Evolutionary conservation across 495 filamentous ascomycete genomes (phyloP).

Genomic region (Annulohypoxylon maeteangense): DNA sequence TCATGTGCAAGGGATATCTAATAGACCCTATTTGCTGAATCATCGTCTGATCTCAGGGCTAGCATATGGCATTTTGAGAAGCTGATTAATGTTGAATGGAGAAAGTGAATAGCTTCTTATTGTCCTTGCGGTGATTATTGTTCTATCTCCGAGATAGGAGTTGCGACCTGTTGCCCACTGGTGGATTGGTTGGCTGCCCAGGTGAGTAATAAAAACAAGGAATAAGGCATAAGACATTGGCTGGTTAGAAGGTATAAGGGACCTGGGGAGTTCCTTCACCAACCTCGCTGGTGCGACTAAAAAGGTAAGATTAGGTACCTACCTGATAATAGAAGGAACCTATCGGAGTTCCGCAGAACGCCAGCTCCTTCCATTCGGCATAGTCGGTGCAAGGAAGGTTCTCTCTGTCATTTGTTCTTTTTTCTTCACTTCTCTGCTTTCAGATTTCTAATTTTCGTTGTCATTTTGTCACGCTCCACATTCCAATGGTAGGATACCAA

Average conservation of each 20-base stretch:
- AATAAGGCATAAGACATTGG: slow-evolving; percentile 22
- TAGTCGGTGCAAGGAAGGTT: not conserved
- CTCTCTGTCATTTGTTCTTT: not conserved
- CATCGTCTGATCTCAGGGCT: not conserved
- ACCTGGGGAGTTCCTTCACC: slow-evolving; percentile 2
- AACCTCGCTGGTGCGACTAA: slow-evolving; percentile 2
- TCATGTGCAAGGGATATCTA: not conserved
- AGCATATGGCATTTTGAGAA: not conserved
- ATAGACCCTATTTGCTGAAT: not conserved
- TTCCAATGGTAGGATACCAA: not conserved
- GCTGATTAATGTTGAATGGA: not conserved
- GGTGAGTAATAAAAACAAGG: slow-evolving; percentile 9
- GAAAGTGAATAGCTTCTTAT: not conserved
- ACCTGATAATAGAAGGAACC: slow-evolving; percentile 9
- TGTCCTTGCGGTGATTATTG: not conserved
- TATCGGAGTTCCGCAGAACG: slow-evolving; percentile 6
- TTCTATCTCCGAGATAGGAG: slow-evolving; percentile 4
- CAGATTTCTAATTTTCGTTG: not conserved
- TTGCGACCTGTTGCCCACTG: not conserved
- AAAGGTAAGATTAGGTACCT: slow-evolving; percentile 2
- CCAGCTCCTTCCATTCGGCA: not conserved
- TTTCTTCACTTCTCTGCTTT: not conserved
- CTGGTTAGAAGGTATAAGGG: not conserved
- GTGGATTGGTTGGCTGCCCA: not conserved
- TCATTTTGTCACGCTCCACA: not conserved